These are phyloP conservation scores for Handroanthus guayacan DNA, from an alignment of 257 asterid genomes.

Conservation along the genomic window DNA sequence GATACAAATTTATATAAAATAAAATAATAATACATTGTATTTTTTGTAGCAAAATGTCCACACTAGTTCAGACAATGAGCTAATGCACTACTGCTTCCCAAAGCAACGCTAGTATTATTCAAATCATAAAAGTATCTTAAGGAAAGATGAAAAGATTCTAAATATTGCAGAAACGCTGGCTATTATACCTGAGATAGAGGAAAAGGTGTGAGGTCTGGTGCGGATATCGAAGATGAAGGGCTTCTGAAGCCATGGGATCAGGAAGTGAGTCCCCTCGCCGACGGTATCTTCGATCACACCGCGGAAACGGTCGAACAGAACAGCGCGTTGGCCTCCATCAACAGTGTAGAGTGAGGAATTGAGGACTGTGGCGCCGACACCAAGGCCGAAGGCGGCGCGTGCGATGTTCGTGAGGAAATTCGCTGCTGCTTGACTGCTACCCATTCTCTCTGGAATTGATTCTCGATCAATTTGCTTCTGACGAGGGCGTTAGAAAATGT, in stretches of 20 bases:
- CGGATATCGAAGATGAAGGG: conserved; percentile 93
- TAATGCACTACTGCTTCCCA: neutral
- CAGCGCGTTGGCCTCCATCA: conserved; percentile 97
- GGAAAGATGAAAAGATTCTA: neutral
- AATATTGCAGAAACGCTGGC: neutral
- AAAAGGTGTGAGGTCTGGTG: conserved; percentile 85
- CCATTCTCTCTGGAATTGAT: conserved; percentile 47
- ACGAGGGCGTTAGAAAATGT: conserved; percentile 28
- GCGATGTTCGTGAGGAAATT: conserved; percentile 69
- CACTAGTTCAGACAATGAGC: neutral
- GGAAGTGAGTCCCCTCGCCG: conserved; percentile 91
- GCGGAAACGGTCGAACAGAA: conserved; percentile 88
- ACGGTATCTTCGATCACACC: conserved; percentile 78
- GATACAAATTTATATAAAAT: neutral
- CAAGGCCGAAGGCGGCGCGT: conserved; percentile 77
- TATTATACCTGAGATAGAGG: conserved; percentile 69
- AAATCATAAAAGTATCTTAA: neutral
- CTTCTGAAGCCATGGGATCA: conserved; percentile 92
- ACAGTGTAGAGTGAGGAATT: conserved; percentile 86
- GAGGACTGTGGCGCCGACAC: conserved; percentile 61
- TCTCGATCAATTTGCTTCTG: neutral
- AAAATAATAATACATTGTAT: neutral
- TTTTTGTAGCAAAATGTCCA: neutral
- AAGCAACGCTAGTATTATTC: neutral
- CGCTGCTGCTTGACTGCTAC: conserved; percentile 71